Evolutionary conservation across 176 grass and related monocot genomes (phyloP), one percentile per base, ranked within the genome.

Genomic region (Oropetium thomaeum): DNA sequence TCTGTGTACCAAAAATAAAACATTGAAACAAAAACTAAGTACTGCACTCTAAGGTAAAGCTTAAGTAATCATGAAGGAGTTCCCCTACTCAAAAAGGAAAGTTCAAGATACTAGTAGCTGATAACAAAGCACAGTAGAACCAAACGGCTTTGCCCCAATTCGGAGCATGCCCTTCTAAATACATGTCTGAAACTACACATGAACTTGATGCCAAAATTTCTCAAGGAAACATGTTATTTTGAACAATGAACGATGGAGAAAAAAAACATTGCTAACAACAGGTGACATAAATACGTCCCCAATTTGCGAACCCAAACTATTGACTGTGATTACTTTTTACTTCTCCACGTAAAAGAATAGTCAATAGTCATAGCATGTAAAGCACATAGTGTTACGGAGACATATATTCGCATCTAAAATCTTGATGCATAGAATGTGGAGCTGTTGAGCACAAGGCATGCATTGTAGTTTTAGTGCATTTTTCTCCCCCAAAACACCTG

Each of bases 1-100:
- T 86, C 88, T 93, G 64, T 51, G 40, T 48, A 17, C 5, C 5
- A 55, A 49, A 65, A 20, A 13, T 17, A 80, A 52, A 52, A 38
- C 17, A 29, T 62, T 31, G 66, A 69, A 26, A 57, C 17, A 70
- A 48, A 64, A 52, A 37, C 29, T 19, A 14, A 13, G 30, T 42
- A 73, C 5, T 25, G 12, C 13, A 25, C 7, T 78, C 5, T 11
- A 10, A 27, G 9, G 23, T 26, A 57, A 57, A 57, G 3, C 8
- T 57, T 10, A 55, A 25, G 4, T 25, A 55, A 25, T 22, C n/a
- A 27, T 12, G 1, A 27, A 57, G 0, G 23, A 57, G 1, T 10
- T 26, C 67, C 54, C 49, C 8, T 27, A 51, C 13, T 34, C 59
- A 34, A 10, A 5, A 62, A 6, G 3, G 33, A 2, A 61, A 33